Conservation (phyloP, 2,329 filamentous ascomycete genomes). For the Aspergillus sp. region DNA sequence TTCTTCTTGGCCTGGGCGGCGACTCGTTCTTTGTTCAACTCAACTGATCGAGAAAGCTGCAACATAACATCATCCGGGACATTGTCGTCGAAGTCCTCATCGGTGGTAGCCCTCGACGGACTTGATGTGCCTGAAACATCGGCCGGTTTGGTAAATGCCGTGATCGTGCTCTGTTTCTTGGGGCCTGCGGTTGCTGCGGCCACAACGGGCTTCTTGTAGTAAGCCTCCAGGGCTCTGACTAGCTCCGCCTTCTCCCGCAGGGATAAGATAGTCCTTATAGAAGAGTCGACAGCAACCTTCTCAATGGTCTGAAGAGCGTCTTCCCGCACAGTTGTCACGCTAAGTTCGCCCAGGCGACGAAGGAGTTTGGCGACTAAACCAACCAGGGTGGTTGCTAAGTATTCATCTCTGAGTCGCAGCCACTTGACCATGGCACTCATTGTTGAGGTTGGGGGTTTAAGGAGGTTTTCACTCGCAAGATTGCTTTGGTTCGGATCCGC, state of each 20-base stretch:
- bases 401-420: conserved; percentile 81
- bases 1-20: conserved; percentile 22
- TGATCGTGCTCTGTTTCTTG: conserved; percentile 37
- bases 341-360: conserved; percentile 65
- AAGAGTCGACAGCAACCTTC: conserved; percentile 43
- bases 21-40: conserved; percentile 32
- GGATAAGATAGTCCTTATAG: conserved; percentile 68
- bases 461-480: conserved; percentile 43
- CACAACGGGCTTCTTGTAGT: conserved; percentile 37
- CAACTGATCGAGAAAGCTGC: conserved; percentile 33
- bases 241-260: conserved; percentile 79
- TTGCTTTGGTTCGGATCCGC: conserved; percentile 31
- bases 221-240: conserved; percentile 49
- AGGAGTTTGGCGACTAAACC: conserved; percentile 77
- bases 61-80: conserved; percentile 33
- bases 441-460: conserved; percentile 56
- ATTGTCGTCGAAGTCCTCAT: conserved; percentile 35
- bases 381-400: conserved; percentile 72
- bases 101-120: conserved; percentile 17
- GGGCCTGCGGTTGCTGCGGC: conserved; percentile 31
- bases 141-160: conserved; percentile 28
- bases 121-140: conserved; percentile 27
- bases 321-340: conserved; percentile 56
- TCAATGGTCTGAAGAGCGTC: conserved; percentile 56
- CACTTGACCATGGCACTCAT: conserved; percentile 69